phyloP scores from a whole-genome alignment of 106 monocot genomes.

The Dendrobium catenatum region DNA sequence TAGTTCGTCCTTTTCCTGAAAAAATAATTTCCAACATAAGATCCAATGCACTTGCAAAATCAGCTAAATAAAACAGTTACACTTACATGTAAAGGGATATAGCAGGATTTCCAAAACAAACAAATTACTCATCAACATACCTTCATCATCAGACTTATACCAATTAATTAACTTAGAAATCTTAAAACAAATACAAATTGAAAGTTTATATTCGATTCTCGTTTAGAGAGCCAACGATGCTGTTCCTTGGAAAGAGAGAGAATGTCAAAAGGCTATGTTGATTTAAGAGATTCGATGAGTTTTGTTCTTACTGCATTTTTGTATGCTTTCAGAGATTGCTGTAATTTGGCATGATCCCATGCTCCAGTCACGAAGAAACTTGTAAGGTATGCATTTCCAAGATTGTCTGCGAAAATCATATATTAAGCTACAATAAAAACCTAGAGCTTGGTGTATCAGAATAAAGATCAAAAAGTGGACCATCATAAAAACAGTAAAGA shows the following conservation, averaged over 20 bases:
- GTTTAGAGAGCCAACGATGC: slow-evolving; percentile 5
- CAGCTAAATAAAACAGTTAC: not conserved
- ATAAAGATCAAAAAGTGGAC: not conserved
- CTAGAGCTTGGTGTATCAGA: not conserved
- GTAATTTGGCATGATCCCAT: slow-evolving; percentile 76
- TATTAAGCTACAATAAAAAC: not conserved
- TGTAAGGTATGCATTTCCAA: slow-evolving; percentile 95
- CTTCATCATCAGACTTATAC: not conserved
- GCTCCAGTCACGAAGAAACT: slow-evolving; percentile 80
- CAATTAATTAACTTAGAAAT: not conserved
- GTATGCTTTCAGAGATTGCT: slow-evolving; percentile 90
- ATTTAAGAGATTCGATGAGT: slow-evolving; percentile 5
- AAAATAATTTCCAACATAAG: slow-evolving; percentile 1
- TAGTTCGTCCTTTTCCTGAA: slow-evolving; percentile 78
- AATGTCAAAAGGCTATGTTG: slow-evolving; percentile 7
- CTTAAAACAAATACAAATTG: not conserved
- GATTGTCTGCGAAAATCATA: slow-evolving; percentile 51
- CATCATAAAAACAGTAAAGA: not conserved
- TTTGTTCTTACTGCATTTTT: slow-evolving; percentile 81
- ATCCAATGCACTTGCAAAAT: not conserved
- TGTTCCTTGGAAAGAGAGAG: not conserved
- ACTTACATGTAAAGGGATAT: not conserved
- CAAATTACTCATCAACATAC: not conserved
- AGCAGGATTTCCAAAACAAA: not conserved
- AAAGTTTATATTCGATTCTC: not conserved